These are phyloP conservation scores for Phytophthora ramorum DNA, from an alignment of 352 stramenopile species.

Conservation along the genomic window DNA sequence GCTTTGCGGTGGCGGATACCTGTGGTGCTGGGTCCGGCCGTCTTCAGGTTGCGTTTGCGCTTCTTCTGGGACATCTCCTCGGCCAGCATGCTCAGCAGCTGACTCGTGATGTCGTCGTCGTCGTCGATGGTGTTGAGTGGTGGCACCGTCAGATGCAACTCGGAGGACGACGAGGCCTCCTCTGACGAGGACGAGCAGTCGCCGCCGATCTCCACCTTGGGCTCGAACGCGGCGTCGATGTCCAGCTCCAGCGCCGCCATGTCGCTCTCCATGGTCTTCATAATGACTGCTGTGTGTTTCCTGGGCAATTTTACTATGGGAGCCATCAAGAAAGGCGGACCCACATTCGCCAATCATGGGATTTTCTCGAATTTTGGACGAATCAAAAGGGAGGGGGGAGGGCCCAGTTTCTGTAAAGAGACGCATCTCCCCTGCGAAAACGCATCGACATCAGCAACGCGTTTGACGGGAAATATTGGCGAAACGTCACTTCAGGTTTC, in stretches of 20 bases:
- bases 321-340: conserved; percentile 1
- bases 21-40: conserved; percentile 24
- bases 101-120: conserved; percentile 51
- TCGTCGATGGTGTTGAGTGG: conserved; percentile 36
- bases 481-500: conserved; percentile 19
- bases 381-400: neutral
- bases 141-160: conserved; percentile 24
- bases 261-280: conserved; percentile 41
- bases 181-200: conserved; percentile 31
- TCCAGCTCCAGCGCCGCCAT: conserved; percentile 40
- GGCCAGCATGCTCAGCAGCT: conserved; percentile 48
- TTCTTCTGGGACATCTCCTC: conserved; percentile 54
- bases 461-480: conserved; percentile 6
- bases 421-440: conserved; percentile 21
- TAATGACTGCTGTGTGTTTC: conserved; percentile 4
- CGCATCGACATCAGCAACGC: conserved; percentile 12
- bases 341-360: neutral
- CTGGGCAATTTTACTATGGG: conserved; percentile 18
- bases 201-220: conserved; percentile 29
- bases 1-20: conserved; percentile 36
- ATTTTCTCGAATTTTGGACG: conserved; percentile 6
- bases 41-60: conserved; percentile 43
- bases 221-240: conserved; percentile 28
- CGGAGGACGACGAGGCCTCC: conserved; percentile 33
- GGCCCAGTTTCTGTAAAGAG: conserved; percentile 10